Base-by-base conservation (phyloP, 805 yeast species). In the Candida krabiensis region DNA sequence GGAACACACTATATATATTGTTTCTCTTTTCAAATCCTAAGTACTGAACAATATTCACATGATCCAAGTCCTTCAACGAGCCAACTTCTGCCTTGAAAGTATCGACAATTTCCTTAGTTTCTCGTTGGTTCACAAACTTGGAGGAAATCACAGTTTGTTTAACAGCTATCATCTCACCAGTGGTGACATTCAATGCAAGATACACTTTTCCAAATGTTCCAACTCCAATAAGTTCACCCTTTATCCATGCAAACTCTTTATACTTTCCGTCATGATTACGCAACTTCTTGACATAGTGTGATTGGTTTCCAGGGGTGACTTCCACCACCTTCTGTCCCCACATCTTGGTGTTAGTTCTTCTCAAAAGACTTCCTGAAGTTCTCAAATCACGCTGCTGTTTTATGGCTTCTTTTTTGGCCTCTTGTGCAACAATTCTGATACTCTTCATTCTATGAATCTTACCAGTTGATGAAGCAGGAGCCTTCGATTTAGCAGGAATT, bases 151-250 rank as follows among this genome's bases (percentile, higher is more conserved):
- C 81, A 2, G 91, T 96, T 62, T 93, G 99, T 57, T 93, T 93
- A 2, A 93, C 99, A 0, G 99, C 99, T 67, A 93, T 84, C 96
- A 93, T 89, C 55, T 93, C 99, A 38, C 98, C 98, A 0, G 96
- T 88, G 1, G 98, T 93, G 13, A 89, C 90, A 61, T 93, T 93
- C 55, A 93, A 71, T 1, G 96, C 97, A 39, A 93, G 69, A 56
- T 75, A 91, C 1, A 93, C 99, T 25, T 86, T 82, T 8, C 99
- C 99, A 69, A 90, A 93, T 1, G 97, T 90, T 0, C 99, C 99
- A 41, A 87, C 79, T 0, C 99, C 99, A 41, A 93, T 88, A 46
- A 93, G 70, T 55, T 90, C 97, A 71, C 99, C 99, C 57, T 88
- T 88, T 34, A 95, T 84, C 99, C 99, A 93, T 0, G 95, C 95